Base-by-base conservation (phyloP, 768 basidiomycete genomes). In the Serendipita sp. region DNA sequence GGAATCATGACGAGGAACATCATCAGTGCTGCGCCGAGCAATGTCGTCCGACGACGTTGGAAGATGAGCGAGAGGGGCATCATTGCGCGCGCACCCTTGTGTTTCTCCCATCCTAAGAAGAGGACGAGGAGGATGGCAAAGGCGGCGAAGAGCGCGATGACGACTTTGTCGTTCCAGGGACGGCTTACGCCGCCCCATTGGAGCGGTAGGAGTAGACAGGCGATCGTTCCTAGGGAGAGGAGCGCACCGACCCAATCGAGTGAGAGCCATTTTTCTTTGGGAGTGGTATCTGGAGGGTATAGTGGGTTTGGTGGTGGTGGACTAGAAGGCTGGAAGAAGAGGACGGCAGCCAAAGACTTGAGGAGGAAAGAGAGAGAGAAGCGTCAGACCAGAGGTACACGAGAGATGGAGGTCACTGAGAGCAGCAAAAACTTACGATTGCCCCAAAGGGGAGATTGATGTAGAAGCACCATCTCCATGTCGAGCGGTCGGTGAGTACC, bases 141-240 rank as follows among this genome's bases (percentile, higher is more conserved):
- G 28, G 44, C 63, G 26, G 44, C 28, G 50, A 64, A 66, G 42
- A 68, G 70, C 14, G 71, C 73, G 44, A 77, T 69, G 63, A 73
- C 75, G 11, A 65, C 64, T 3, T 65, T 70, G 51, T 72, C 70
- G 61, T 61, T 64, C 76, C 76, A 78, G 0, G 74, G 68, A 63
- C 75, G 72, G 28, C 69, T 66, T 62, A 74, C 74, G 1, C 76
- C 76, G 20, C 76, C 76, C 72, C 74, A 74, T 43, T 74, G 72
- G 4, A 77, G 67, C 3, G 76, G 73, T 3, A 76, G 69, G n/a
- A 77, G 69, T 13, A 77, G 69, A 58, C 70, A 69, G 14, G 73
- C 73, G 58, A 75, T 68, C 24, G 70, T 65, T n/a, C 65, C 71
- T 62, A 78, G 66, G 45, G 71, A 69, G 9, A 77, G 66, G 31